Evolutionary conservation across 2,329 filamentous ascomycete genomes (phyloP).

Genomic region (Orbilia blumenaviensis): DNA sequence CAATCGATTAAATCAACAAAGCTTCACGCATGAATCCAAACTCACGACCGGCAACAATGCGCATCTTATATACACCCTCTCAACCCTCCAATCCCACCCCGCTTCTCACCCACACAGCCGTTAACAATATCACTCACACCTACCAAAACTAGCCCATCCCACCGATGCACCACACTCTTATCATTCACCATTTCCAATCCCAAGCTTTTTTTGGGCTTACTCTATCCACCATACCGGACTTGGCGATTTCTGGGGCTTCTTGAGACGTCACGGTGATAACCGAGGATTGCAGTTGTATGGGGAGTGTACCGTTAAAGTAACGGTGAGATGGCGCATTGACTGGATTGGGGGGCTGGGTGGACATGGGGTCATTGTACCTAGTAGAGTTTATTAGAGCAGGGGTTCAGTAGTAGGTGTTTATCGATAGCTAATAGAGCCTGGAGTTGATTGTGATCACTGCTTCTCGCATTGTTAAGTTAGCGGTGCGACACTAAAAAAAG

Average conservation of each 20-base stretch:
- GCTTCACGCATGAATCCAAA: background rate
- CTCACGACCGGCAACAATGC: background rate
- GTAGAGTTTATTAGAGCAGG: background rate
- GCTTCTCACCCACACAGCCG: background rate
- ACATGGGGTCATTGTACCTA: background rate
- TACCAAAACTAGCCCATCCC: background rate
- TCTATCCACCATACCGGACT: background rate
- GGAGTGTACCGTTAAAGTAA: background rate
- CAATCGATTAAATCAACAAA: background rate
- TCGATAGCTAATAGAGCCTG: background rate
- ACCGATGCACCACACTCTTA: background rate
- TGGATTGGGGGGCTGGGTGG: background rate
- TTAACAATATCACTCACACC: background rate
- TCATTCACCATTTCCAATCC: background rate
- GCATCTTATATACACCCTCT: background rate
- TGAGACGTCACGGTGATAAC: background rate
- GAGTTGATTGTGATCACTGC: no score
- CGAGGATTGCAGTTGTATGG: background rate
- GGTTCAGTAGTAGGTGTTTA: background rate
- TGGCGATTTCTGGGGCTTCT: background rate
- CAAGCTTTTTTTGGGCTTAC: background rate
- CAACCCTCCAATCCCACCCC: background rate
- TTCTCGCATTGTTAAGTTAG: no score
- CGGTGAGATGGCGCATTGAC: background rate
- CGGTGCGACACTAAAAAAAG: no score